Evolutionary conservation across 306 rosid genomes (phyloP).

Genomic region (Acmispon strigosus): DNA sequence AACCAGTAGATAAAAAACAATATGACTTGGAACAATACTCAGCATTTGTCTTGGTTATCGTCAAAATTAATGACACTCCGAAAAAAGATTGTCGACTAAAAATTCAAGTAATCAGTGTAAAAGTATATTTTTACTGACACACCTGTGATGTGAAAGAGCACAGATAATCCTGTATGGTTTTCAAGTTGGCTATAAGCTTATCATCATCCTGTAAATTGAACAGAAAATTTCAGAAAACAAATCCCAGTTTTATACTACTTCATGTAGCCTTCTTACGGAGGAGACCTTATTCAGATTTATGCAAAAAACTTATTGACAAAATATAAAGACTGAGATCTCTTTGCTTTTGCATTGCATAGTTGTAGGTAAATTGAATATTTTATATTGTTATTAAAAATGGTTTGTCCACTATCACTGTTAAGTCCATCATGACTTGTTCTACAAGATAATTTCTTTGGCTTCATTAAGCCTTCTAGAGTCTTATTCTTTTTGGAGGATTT

Average conservation of each 20-base stretch:
- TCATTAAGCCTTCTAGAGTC: neutral
- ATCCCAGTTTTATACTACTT: neutral
- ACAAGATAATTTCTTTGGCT: neutral
- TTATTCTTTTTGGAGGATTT: neutral
- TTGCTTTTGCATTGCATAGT: neutral
- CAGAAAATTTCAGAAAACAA: conserved; percentile 10
- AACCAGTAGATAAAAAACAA: neutral
- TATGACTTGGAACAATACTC: neutral
- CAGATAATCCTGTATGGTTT: conserved; percentile 86
- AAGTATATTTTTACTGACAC: conserved; percentile 4
- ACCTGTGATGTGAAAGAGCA: conserved; percentile 94
- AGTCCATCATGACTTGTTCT: neutral
- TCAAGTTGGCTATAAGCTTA: conserved; percentile 71
- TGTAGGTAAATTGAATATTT: neutral
- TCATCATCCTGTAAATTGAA: conserved; percentile 60
- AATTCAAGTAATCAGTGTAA: neutral
- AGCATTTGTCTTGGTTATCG: neutral
- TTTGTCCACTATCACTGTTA: neutral
- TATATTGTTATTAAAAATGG: neutral
- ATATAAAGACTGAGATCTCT: neutral
- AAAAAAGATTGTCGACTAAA: neutral
- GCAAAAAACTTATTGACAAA: neutral
- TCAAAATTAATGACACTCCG: neutral
- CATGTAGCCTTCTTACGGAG: neutral
- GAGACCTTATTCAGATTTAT: neutral